Base-by-base conservation (phyloP, 192 early-diverging fungal species). In the Cetraspora pellucida region DNA sequence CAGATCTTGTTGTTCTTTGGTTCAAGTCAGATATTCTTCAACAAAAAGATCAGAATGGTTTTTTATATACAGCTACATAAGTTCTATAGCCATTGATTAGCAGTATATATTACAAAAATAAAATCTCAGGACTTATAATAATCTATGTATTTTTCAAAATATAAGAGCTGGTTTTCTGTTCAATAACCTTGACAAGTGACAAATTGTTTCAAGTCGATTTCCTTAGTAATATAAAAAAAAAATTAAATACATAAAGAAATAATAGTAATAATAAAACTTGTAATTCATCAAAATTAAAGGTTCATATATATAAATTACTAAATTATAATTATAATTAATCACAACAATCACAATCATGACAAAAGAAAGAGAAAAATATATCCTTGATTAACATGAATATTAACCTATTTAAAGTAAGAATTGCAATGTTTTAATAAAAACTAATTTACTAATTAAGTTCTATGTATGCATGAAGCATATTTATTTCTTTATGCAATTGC, bases 1-100 rank as follows among this genome's bases (percentile, higher is more conserved):
- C 0, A 14, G 46, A 71, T 71, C 69, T 25, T 71, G n/a, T 21
- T 71, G 49, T 71, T 54, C 16, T 71, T 71, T 71, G 25, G 23
- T 17, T 3, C 5, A 71, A 6, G 1, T 1, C 4, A 67, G 10
- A 27, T 67, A 67, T 43, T n/a, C 37, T 43, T 67, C 19, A 10
- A 71, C 49, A 30, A n/a, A 54, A 31, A 7, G n/a, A 27, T 71
- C 28, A 21, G 46, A 25, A 19, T 71, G 1, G 10, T 71, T 54
- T 71, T 71, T 54, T 7, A 71, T 21, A 54, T 52, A 71, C 0
- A 1, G 69, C 49, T 19, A 71, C n/a, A 71, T 8, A 45, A 66
- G 64, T 23, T 60, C 25, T 3, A 60, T 5, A 2, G 58, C 21
- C 23, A 60, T 60, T 60, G 21, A 21, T 60, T 23, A 5, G 10